These are phyloP conservation scores for Glycine latifolia DNA, from an alignment of 306 rosid genomes.

Conservation along the genomic window DNA sequence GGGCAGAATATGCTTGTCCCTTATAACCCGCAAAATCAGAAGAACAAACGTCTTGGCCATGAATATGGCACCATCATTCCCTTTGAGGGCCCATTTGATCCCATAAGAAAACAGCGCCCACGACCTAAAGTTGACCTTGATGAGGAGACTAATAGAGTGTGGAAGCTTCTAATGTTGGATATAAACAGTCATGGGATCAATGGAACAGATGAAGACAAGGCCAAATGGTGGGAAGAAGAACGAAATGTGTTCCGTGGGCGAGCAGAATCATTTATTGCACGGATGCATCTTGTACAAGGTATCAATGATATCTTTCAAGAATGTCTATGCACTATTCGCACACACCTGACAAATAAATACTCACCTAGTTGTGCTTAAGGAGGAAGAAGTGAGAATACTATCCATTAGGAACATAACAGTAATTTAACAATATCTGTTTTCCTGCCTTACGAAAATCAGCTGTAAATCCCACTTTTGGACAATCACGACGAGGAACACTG, in stretches of 20 bases:
- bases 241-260: slow-evolving; percentile 86
- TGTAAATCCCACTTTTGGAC: background rate
- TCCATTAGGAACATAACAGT: background rate
- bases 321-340: slow-evolving; percentile 23
- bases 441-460: slow-evolving; percentile 9
- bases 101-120: slow-evolving; percentile 68
- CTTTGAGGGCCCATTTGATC: slow-evolving; percentile 58
- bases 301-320: slow-evolving; percentile 43
- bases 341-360: slow-evolving; percentile 1
- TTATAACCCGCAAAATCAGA: slow-evolving; percentile 54
- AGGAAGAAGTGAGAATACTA: slow-evolving; percentile 23
- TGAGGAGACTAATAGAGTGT: slow-evolving; percentile 86
- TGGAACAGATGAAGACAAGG: slow-evolving; percentile 84
- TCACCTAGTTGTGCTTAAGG: background rate
- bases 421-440: slow-evolving; percentile 8
- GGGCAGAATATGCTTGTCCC: slow-evolving; percentile 65
- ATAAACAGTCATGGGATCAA: slow-evolving; percentile 88
- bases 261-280: slow-evolving; percentile 93
- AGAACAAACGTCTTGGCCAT: slow-evolving; percentile 56
- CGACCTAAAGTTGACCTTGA: slow-evolving; percentile 94
- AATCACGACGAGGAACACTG: slow-evolving; percentile 24
- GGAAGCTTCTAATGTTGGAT: slow-evolving; percentile 88
- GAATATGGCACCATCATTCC: slow-evolving; percentile 70
- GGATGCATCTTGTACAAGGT: slow-evolving; percentile 99
- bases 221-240: slow-evolving; percentile 97